phyloP scores from a whole-genome alignment of 768 basidiomycete species.

The Boletales sp. region DNA sequence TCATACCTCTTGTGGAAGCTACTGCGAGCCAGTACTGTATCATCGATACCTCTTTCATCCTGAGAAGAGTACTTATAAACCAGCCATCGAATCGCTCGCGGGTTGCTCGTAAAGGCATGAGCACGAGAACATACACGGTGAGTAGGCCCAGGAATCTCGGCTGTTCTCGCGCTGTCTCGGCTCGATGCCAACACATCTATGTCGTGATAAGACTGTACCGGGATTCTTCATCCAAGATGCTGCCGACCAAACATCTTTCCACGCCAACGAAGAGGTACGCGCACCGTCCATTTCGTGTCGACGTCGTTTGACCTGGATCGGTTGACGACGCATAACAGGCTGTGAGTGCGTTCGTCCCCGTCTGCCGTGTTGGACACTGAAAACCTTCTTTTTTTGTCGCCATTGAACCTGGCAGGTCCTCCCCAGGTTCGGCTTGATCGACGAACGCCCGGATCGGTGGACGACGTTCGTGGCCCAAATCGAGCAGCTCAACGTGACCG shows the following conservation, averaged over 20 bases:
- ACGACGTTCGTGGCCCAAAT: slow-evolving; percentile 37
- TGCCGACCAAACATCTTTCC: not conserved
- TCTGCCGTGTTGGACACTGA: not conserved
- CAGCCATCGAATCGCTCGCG: not conserved
- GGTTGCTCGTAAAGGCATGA: not conserved
- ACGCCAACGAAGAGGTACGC: slow-evolving; percentile 6
- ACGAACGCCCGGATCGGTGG: slow-evolving; percentile 51
- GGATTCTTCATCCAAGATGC: slow-evolving; percentile 24
- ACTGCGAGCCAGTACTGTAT: too few species aligned
- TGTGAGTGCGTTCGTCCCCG: slow-evolving; percentile 5
- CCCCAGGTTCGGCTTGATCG: slow-evolving; percentile 31
- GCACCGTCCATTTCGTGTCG: not conserved
- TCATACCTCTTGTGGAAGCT: too few species aligned
- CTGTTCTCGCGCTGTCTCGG: not conserved
- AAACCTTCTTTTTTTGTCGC: not conserved
- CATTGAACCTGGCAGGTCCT: slow-evolving; percentile 9
- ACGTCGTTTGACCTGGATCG: not conserved
- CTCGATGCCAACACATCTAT: not conserved
- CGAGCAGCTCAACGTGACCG: slow-evolving; percentile 30
- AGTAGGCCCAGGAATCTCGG: not conserved
- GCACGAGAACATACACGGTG: slow-evolving; percentile 14
- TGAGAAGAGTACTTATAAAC: too few species aligned
- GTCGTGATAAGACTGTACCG: slow-evolving; percentile 11
- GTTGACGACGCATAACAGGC: slow-evolving; percentile 3
- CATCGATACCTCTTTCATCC: too few species aligned